Evolutionary conservation across 768 basidiomycete genomes (phyloP).

Genomic region (Phaeolepiota aurea): DNA sequence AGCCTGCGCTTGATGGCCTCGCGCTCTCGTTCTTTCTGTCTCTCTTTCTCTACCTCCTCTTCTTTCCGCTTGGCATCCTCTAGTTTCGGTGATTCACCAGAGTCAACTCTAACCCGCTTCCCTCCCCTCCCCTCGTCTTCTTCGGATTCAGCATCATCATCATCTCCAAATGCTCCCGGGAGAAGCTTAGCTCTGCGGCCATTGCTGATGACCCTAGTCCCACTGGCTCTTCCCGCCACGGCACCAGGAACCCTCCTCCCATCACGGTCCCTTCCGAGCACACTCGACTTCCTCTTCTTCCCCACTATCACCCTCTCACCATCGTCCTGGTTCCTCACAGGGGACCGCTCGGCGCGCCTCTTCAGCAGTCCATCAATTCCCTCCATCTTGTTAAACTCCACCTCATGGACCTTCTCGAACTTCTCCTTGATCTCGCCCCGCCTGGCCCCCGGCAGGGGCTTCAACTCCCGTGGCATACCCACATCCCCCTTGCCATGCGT

Average conservation of each 20-base stretch:
- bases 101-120: slow-evolving; percentile 26
- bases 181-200: slow-evolving; percentile 34
- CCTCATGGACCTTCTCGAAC: slow-evolving; percentile 55
- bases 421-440: slow-evolving; percentile 25
- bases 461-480: slow-evolving; percentile 16
- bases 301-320: slow-evolving; percentile 17
- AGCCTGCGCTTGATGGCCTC: slow-evolving; percentile 58
- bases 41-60: slow-evolving; percentile 34
- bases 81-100: slow-evolving; percentile 18
- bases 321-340: slow-evolving; percentile 11
- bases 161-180: slow-evolving; percentile 53
- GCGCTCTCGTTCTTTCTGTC: slow-evolving; percentile 38
- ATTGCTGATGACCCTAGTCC: slow-evolving; percentile 39
- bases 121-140: slow-evolving; percentile 28
- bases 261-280: slow-evolving; percentile 24
- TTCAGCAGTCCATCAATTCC: slow-evolving; percentile 45
- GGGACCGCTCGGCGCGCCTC: slow-evolving; percentile 16
- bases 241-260: slow-evolving; percentile 15
- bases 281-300: slow-evolving; percentile 48
- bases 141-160: slow-evolving; percentile 39
- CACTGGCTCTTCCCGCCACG: slow-evolving; percentile 22
- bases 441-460: slow-evolving; percentile 19
- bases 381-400: slow-evolving; percentile 70
- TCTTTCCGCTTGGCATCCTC: slow-evolving; percentile 25
- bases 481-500: slow-evolving; percentile 10